Percentiles rank a stretch among this genome's conserved stretches.
phyloP scores from a whole-genome alignment of 2,329 filamentous ascomycete species.

The Dothiorella sarmentorum region DNA sequence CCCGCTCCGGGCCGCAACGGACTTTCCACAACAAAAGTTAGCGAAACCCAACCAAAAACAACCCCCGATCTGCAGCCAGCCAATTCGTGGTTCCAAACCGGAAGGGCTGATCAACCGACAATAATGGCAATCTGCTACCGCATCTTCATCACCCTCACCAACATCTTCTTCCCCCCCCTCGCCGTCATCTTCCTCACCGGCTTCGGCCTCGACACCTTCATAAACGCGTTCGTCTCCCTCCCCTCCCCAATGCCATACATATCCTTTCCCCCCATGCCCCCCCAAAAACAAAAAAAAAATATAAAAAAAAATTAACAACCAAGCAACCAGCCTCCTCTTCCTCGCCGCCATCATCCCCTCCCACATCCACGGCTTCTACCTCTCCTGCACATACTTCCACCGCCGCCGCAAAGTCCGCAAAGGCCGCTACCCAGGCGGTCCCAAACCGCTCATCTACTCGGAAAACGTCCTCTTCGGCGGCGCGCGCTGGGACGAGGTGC shows the following conservation, averaged over 20 bases:
- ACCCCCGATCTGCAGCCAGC: no score
- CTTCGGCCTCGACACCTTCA: slow-evolving; percentile 18
- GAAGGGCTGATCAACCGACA: no score
- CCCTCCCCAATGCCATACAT: no score
- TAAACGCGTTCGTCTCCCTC: slow-evolving; percentile 11
- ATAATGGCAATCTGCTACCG: slow-evolving; percentile 19
- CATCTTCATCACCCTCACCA: slow-evolving; percentile 18
- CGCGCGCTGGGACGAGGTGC: slow-evolving; percentile 5
- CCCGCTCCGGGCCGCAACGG: no score
- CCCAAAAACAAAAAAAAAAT: neutral
- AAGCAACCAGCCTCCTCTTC: slow-evolving; percentile 19
- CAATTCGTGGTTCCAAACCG: no score
- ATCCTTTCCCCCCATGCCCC: neutral
- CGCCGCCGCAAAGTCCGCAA: slow-evolving; percentile 18
- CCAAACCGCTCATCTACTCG: slow-evolving; percentile 10
- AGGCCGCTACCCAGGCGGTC: slow-evolving; percentile 16
- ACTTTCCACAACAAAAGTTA: no score
- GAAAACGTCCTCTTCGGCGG: slow-evolving; percentile 18
- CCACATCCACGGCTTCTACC: slow-evolving; percentile 21
- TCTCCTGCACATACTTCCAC: slow-evolving; percentile 19
- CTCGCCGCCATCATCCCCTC: slow-evolving; percentile 19
- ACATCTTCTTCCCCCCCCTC: slow-evolving; percentile 21
- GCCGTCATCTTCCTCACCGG: slow-evolving; percentile 20
- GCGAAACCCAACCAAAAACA: no score
- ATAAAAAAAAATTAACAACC: neutral